A percentile compares a stretch with the other conserved stretches of the same genome.
These are phyloP conservation scores for Vinca minor DNA, from an alignment of 257 asterid species.

Conservation along the genomic window DNA sequence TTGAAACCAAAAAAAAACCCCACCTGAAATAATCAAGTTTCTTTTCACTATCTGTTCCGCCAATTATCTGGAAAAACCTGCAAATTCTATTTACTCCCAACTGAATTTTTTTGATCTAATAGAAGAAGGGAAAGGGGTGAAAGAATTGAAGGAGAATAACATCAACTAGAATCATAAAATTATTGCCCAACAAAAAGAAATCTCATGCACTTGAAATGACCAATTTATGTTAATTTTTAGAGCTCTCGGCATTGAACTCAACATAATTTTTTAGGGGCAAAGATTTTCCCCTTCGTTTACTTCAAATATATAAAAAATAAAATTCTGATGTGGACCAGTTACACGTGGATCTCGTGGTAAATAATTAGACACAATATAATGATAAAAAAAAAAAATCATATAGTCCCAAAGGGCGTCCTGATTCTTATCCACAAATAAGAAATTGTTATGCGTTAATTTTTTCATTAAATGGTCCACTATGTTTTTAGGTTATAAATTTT, in stretches of 20 bases:
- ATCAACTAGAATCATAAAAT: no score
- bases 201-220: neutral
- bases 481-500: no score
- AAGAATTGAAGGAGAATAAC: no score
- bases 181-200: neutral
- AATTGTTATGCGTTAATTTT: no score
- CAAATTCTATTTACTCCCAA: neutral
- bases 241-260: neutral
- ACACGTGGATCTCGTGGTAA: no score
- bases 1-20: neutral
- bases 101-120: neutral
- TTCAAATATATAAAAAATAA: conserved; percentile 1
- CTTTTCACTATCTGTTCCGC: neutral
- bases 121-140: neutral
- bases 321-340: no score
- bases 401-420: no score
- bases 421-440: no score
- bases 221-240: neutral
- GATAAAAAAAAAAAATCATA: no score
- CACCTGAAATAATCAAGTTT: neutral
- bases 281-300: neutral
- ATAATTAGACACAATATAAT: no score
- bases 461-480: no score
- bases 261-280: neutral
- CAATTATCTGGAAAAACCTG: neutral